phyloP scores from a whole-genome alignment of 768 basidiomycete genomes.

The Pulveroboletus sp. region DNA sequence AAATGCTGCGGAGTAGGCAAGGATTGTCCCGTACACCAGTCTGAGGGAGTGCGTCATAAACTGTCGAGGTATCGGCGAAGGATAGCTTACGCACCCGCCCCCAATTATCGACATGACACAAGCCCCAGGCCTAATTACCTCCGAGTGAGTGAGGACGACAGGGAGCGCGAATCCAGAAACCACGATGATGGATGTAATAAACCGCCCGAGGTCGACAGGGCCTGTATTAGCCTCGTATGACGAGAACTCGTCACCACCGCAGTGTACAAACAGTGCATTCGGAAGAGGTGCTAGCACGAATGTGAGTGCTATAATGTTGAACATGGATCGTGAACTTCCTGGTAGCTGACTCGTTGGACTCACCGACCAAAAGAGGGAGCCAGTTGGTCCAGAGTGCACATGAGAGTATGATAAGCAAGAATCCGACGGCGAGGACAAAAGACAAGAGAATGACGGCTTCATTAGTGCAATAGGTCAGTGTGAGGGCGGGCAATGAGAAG shows the following conservation, averaged over 20 bases:
- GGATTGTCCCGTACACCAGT: conserved; percentile 86
- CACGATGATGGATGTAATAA: conserved; percentile 87
- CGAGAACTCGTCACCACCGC: conserved; percentile 86
- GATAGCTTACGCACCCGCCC: conserved; percentile 56
- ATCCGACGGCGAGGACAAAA: conserved; percentile 97
- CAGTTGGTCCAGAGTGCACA: conserved; percentile 97
- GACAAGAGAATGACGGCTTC: conserved; percentile 94
- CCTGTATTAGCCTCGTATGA: conserved; percentile 69
- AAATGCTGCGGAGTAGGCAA: conserved; percentile 84
- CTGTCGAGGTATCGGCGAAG: not conserved
- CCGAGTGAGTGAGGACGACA: conserved; percentile 87
- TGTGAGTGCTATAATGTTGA: conserved; percentile 62
- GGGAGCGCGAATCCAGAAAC: conserved; percentile 94
- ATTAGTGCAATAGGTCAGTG: conserved; percentile 1
- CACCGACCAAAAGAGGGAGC: conserved; percentile 95
- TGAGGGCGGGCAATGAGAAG: not conserved
- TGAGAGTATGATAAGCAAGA: conserved; percentile 94
- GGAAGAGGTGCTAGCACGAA: conserved; percentile 96
- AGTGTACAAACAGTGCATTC: conserved; percentile 92
- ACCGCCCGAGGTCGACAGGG: conserved; percentile 88
- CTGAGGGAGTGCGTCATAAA: conserved; percentile 31
- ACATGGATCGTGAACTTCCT: not conserved
- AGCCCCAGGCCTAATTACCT: conserved; percentile 79
- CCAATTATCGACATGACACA: conserved; percentile 95
- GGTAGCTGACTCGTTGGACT: conserved; percentile 28